Evolutionary conservation across 2,329 filamentous ascomycete genomes (phyloP).

Genomic region (Ceratocystis cubensis): DNA sequence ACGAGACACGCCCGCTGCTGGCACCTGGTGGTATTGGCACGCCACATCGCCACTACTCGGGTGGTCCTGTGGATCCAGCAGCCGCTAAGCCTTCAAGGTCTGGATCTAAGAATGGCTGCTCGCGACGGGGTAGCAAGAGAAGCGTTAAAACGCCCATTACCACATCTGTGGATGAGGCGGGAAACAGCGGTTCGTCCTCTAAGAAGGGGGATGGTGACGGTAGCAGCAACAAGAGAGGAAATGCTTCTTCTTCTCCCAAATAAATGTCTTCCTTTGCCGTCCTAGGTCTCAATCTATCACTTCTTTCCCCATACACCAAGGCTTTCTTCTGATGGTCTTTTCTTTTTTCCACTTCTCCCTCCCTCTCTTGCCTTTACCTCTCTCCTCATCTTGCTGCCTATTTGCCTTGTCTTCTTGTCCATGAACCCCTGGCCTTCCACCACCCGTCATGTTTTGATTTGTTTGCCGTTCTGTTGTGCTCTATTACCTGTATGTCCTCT

Average conservation of each 20-base stretch:
- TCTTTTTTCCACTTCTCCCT: not conserved
- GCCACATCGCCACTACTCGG: conserved; percentile 25
- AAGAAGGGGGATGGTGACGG: not conserved
- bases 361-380: not conserved
- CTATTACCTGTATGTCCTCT: not conserved
- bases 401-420: too few relatives aligned
- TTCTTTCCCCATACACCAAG: not conserved
- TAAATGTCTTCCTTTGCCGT: not conserved
- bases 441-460: not conserved
- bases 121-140: conserved; percentile 9
- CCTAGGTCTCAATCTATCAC: not conserved
- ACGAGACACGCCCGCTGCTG: conserved; percentile 40
- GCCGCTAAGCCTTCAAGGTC: not conserved
- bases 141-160: not conserved
- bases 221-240: not conserved
- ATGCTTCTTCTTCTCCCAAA: not conserved
- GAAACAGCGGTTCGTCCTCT: not conserved
- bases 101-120: not conserved
- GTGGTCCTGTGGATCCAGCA: not conserved
- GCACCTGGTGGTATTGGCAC: conserved; percentile 40
- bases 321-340: not conserved
- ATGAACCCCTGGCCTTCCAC: not conserved
- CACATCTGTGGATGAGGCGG: not conserved
- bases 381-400: not conserved
- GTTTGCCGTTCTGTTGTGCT: not conserved